phyloP scores from a whole-genome alignment of 176 grass and related monocot genomes.

The Musa beccarii region DNA sequence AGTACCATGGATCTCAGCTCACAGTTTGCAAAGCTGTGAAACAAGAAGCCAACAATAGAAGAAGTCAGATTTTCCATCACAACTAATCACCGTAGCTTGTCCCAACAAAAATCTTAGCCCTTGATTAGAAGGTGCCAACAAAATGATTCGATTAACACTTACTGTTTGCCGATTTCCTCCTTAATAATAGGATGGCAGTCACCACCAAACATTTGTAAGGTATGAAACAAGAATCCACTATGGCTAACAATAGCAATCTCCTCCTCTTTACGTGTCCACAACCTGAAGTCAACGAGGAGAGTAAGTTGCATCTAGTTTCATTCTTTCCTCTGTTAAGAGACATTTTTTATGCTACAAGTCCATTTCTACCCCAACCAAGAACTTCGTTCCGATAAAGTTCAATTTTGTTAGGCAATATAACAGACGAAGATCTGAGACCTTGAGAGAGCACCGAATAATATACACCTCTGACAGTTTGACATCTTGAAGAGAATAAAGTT shows the following conservation, averaged over 20 bases:
- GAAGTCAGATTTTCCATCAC: neutral
- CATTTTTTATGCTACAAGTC: neutral
- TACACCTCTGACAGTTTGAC: too few relatives aligned
- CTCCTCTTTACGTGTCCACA: conserved; percentile 80
- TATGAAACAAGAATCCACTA: conserved; percentile 56
- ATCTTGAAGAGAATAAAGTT: too few relatives aligned
- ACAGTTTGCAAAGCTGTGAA: conserved; percentile 61
- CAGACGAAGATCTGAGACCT: too few relatives aligned
- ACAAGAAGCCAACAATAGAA: neutral
- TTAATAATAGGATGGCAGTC: conserved; percentile 57
- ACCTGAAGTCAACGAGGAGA: conserved; percentile 27
- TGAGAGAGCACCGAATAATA: too few relatives aligned
- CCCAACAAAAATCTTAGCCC: too few relatives aligned
- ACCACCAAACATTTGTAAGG: conserved; percentile 43
- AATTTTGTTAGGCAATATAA: too few relatives aligned
- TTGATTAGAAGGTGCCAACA: neutral
- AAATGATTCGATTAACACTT: conserved; percentile 25
- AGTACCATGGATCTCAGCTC: conserved; percentile 71
- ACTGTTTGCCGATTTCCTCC: conserved; percentile 48
- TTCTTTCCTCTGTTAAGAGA: neutral
- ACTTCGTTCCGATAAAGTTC: too few relatives aligned
- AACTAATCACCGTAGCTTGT: neutral
- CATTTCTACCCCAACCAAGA: neutral
- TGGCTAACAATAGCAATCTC: conserved; percentile 83
- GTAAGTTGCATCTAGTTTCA: neutral